phyloP scores from a whole-genome alignment of 495 filamentous ascomycete species.

The Daldinia decipiens region DNA sequence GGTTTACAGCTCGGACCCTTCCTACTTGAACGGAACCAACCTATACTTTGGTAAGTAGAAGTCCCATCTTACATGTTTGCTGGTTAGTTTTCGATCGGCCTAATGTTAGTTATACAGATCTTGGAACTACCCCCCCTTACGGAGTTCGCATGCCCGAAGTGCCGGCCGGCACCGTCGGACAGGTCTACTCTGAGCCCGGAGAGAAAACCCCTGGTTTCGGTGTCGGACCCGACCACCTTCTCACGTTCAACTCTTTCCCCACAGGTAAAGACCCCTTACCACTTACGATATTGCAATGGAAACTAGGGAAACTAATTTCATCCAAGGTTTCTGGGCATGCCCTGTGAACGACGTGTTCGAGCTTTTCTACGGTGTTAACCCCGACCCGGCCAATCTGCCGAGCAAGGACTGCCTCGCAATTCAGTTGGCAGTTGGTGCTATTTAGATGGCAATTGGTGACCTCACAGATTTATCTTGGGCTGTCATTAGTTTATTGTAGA shows the following conservation, averaged over 20 bases:
- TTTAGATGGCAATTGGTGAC: neutral
- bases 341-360: conserved; percentile 1
- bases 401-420: conserved; percentile 21
- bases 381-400: conserved; percentile 28
- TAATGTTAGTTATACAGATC: neutral
- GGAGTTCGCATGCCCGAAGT: neutral
- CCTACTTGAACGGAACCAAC: conserved; percentile 25
- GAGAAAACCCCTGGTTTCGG: conserved; percentile 1
- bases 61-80: neutral
- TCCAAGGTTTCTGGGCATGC: neutral
- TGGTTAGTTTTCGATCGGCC: neutral
- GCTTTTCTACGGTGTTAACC: conserved; percentile 20
- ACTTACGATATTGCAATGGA: neutral
- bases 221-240: neutral
- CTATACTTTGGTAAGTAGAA: conserved; percentile 27
- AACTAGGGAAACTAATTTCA: neutral
- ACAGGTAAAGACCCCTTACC: neutral
- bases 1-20: conserved; percentile 21
- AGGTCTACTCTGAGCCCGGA: neutral
- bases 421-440: conserved; percentile 4
- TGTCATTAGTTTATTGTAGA: neutral
- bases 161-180: neutral
- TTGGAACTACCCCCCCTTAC: neutral
- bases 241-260: neutral
- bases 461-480: neutral